Evolutionary conservation across 2,329 filamentous ascomycete genomes (phyloP).

Genomic region (Talaromyces piceae): DNA sequence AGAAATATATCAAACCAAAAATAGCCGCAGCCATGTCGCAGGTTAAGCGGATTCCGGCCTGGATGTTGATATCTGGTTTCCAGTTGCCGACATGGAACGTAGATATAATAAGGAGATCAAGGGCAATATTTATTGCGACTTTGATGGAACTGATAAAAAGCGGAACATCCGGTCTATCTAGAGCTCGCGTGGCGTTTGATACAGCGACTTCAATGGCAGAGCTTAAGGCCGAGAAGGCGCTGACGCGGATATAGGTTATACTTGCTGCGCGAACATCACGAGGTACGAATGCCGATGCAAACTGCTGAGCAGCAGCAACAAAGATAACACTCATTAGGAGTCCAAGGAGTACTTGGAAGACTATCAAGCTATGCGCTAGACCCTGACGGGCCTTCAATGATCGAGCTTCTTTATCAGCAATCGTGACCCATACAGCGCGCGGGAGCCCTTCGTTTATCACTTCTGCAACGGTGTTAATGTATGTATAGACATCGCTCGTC

Average conservation of each 20-base stretch:
- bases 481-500: slow-evolving; percentile 61
- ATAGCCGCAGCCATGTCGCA: slow-evolving; percentile 53
- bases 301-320: slow-evolving; percentile 44
- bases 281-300: slow-evolving; percentile 59
- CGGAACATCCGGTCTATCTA: slow-evolving; percentile 64
- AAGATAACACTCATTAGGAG: slow-evolving; percentile 55
- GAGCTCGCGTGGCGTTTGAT: slow-evolving; percentile 52
- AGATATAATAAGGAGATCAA: slow-evolving; percentile 61
- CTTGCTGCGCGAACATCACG: slow-evolving; percentile 48
- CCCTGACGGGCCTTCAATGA: slow-evolving; percentile 45
- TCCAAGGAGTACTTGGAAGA: slow-evolving; percentile 50
- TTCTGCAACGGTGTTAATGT: slow-evolving; percentile 60
- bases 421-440: slow-evolving; percentile 59
- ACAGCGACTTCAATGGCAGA: slow-evolving; percentile 59
- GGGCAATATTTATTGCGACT: slow-evolving; percentile 58
- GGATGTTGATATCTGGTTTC: slow-evolving; percentile 54
- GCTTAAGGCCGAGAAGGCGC: slow-evolving; percentile 55
- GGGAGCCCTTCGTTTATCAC: slow-evolving; percentile 68
- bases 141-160: slow-evolving; percentile 58
- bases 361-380: slow-evolving; percentile 54
- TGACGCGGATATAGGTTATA: slow-evolving; percentile 58
- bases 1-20: slow-evolving; percentile 55
- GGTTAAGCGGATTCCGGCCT: slow-evolving; percentile 56
- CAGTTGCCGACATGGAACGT: slow-evolving; percentile 52
- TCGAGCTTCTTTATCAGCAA: slow-evolving; percentile 56